Evolutionary conservation across 495 filamentous ascomycete genomes (phyloP).

Genomic region (Hamigera avellanea): DNA sequence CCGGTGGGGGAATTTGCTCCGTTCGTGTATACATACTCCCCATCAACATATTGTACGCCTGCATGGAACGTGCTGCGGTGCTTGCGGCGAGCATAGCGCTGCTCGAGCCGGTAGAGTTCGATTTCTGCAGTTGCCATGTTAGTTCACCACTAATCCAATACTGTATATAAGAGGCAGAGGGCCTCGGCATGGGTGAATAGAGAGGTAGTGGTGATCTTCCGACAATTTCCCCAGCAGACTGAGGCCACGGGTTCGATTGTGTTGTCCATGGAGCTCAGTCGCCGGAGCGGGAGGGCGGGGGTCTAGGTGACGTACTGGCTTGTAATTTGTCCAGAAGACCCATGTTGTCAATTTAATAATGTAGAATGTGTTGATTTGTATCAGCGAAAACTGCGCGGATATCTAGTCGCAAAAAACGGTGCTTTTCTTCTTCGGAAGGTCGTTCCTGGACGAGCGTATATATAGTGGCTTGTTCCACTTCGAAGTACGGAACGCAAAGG

Average conservation of each 20-base stretch:
- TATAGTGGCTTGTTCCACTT: no score
- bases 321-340: conserved; percentile 46
- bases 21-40: conserved; percentile 68
- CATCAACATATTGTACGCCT: conserved; percentile 81
- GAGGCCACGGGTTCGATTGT: no score
- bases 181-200: not conserved
- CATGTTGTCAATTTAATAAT: conserved; percentile 21
- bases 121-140: conserved; percentile 35
- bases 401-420: no score
- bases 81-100: conserved; percentile 79
- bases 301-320: conserved; percentile 31
- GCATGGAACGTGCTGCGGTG: conserved; percentile 77
- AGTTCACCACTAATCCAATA: not conserved
- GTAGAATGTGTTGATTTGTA: no score
- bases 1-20: conserved; percentile 26
- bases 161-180: not conserved
- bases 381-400: no score
- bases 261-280: not conserved
- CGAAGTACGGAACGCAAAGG: no score
- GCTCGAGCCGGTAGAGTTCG: conserved; percentile 86
- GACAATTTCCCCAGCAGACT: no score
- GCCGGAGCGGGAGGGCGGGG: not conserved
- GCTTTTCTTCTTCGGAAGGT: no score
- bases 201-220: no score
- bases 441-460: no score